Evolutionary conservation across 768 basidiomycete genomes (phyloP).

Genomic region (Suillus tomentosus): DNA sequence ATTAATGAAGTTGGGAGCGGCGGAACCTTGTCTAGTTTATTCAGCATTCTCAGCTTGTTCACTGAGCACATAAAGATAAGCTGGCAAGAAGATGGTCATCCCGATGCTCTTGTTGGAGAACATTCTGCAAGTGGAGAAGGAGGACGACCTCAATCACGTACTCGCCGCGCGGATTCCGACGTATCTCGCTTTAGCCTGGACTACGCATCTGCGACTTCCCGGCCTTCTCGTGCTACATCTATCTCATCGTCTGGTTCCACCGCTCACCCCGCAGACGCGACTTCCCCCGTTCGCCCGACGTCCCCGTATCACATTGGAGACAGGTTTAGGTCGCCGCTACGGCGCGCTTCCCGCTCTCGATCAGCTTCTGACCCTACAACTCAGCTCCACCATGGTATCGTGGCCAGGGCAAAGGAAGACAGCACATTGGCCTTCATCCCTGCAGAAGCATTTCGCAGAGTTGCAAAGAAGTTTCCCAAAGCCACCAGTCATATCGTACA

Average conservation of each 20-base stretch:
- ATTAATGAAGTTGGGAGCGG: conserved; percentile 96
- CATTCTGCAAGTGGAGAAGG: conserved; percentile 22
- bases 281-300: conserved; percentile 17
- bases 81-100: conserved; percentile 72
- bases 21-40: conserved; percentile 92
- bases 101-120: conserved; percentile 22
- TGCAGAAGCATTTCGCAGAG: conserved; percentile 90
- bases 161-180: conserved; percentile 58
- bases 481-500: conserved; percentile 96
- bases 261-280: conserved; percentile 48
- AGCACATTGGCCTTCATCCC: conserved; percentile 98
- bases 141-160: conserved; percentile 28
- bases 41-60: conserved; percentile 95
- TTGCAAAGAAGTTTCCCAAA: conserved; percentile 97
- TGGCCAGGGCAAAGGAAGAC: conserved; percentile 93
- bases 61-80: conserved; percentile 92
- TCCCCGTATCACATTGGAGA: conserved; percentile 16
- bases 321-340: conserved; percentile 18
- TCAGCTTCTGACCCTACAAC: conserved; percentile 28
- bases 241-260: conserved; percentile 72
- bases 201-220: conserved; percentile 20
- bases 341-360: conserved; percentile 23
- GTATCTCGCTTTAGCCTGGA: conserved; percentile 59
- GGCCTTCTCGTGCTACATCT: conserved; percentile 50
- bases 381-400: conserved; percentile 64